These are phyloP conservation scores for Cyberlindnera samutprakarnensis DNA, from an alignment of 805 yeast genomes.

Conservation along the genomic window DNA sequence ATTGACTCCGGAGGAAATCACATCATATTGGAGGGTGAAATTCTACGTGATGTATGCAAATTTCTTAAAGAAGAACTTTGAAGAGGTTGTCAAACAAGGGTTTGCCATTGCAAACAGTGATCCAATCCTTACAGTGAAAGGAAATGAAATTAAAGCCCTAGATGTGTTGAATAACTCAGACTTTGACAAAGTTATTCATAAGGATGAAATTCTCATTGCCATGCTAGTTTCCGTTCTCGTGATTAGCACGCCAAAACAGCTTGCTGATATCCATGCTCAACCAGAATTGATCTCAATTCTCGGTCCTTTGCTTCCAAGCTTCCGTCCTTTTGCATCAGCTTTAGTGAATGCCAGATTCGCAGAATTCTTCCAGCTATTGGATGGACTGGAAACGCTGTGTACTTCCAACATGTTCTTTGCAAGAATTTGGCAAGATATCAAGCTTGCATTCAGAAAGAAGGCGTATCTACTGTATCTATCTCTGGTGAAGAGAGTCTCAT, in stretches of 20 bases:
- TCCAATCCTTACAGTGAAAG: conserved; percentile 15
- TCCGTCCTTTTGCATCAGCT: conserved; percentile 19
- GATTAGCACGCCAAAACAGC: conserved; percentile 9
- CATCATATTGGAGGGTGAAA: conserved; percentile 22
- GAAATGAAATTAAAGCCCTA: conserved; percentile 10
- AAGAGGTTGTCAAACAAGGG: conserved; percentile 11
- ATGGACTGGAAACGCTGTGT: conserved; percentile 9
- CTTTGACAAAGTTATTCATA: conserved; percentile 15
- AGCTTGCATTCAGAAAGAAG: conserved; percentile 23
- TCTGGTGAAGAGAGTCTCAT: conserved; percentile 16
- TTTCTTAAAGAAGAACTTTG: conserved; percentile 18
- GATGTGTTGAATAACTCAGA: conserved; percentile 14
- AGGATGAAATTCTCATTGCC: conserved; percentile 16
- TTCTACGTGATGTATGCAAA: conserved; percentile 18
- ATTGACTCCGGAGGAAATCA: conserved; percentile 17
- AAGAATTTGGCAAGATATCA: conserved; percentile 19
- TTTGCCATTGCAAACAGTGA: conserved; percentile 10
- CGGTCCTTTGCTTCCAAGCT: conserved; percentile 15
- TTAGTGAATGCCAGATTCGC: conserved; percentile 22
- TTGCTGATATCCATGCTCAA: conserved; percentile 13
- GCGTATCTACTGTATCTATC: conserved; percentile 27
- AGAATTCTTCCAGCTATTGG: conserved; percentile 13
- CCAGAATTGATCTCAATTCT: conserved; percentile 12
- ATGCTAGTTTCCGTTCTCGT: conserved; percentile 16
- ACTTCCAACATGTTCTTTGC: conserved; percentile 15